These are phyloP conservation scores for Acacia acuminata DNA, from an alignment of 306 rosid species.

Conservation along the genomic window DNA sequence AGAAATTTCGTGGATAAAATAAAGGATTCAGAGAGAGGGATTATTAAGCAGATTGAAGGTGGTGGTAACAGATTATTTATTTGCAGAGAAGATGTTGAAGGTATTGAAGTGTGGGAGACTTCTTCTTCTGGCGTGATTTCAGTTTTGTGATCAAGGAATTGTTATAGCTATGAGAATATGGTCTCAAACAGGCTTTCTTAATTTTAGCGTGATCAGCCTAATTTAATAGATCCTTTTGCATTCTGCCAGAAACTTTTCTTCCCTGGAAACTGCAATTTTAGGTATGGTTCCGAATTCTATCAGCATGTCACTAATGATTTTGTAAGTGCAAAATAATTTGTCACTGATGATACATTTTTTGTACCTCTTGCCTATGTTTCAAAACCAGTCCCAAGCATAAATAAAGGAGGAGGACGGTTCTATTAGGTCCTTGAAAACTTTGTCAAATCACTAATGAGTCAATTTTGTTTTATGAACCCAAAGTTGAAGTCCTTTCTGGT, in stretches of 20 bases:
- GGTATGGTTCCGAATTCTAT: not conserved
- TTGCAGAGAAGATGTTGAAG: constrained; percentile 76
- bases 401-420: not conserved
- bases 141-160: constrained; percentile 30
- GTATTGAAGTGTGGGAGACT: constrained; percentile 96
- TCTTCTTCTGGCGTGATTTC: constrained; percentile 48
- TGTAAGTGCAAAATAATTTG: not conserved
- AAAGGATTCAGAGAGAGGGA: constrained; percentile 70
- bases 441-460: not conserved
- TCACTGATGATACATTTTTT: not conserved
- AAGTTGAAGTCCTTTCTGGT: not conserved
- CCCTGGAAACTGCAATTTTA: not conserved
- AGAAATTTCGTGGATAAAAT: constrained; percentile 79
- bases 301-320: not conserved
- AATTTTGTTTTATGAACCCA: not conserved
- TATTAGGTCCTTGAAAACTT: not conserved
- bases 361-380: not conserved
- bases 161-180: not conserved
- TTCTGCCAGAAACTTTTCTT: not conserved
- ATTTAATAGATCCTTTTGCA: not conserved
- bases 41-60: constrained; percentile 74
- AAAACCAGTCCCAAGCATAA: not conserved
- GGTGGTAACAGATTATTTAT: constrained; percentile 86
- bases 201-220: not conserved
- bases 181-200: constrained; percentile 17